Base-by-base conservation (phyloP, 2,329 filamentous ascomycete genomes). In the Didymella glomerata region DNA sequence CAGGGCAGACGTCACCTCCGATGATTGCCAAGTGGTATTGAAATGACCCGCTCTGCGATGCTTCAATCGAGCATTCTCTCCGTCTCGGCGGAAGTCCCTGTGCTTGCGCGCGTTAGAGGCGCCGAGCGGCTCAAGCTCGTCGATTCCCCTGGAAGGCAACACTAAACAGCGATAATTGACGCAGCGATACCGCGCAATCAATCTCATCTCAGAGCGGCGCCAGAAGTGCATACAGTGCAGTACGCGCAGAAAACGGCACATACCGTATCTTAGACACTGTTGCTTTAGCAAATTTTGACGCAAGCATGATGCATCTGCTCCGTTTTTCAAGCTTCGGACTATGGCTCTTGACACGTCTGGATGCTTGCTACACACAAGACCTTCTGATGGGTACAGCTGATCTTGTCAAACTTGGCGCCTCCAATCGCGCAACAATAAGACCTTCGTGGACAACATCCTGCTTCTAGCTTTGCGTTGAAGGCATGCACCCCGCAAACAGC, bases 361-460 rank as follows among this genome's bases (percentile, higher is more conserved):
- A 56, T 48, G 64, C 64, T 65, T 68, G 60, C 55, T 58, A 54
- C 51, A 57, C 48, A 53, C 49, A 62, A 65, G 57, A 57, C 49
- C 53, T 40, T 53, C 30, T 51, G 54, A 53, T 38, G 36, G 32
- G 34, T 38, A 28, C 48, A 48, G 48, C 51, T 52, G 48, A 59
- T 53, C 44, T 52, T 48, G 8, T 40, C 25, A 28, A 54, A 13
- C 57, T 57, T 52, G 38, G 55, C 45, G 27, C 34, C 14, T 42
- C 46, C 46, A 54, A 54, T 50, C 41, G 46, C 24, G 42, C 24
- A 24, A 18, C 18, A 38, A 20, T 13, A 45, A 13, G 14, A 24
- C 45, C 14, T 36, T n/a, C 24, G 27, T 52, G 48, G 22, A 38
- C 20, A 44, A 20, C 36, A 44, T 45, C 40, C 46, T 40, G 45